phyloP scores from a whole-genome alignment of 2,329 filamentous ascomycete species.

The Pseudogymnoascus sp. region DNA sequence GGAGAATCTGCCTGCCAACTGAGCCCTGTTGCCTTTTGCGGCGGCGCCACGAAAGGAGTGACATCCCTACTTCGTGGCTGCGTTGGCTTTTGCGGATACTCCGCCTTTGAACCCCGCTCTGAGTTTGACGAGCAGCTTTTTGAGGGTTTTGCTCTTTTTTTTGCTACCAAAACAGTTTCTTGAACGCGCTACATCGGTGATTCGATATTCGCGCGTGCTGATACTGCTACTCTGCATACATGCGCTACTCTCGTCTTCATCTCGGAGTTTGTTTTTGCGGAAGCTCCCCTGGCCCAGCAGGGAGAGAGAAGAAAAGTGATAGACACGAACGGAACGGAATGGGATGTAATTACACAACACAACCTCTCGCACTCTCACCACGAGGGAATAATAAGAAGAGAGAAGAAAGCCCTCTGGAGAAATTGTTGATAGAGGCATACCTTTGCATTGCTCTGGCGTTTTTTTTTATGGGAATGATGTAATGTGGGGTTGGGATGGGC shows the following conservation, averaged over 20 bases:
- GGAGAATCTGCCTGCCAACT: slow-evolving; percentile 54
- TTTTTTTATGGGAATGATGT: not conserved
- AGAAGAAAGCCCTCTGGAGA: not conserved
- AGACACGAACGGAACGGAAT: not conserved
- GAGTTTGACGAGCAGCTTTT: not conserved
- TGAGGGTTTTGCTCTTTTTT: not conserved
- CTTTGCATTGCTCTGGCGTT: not conserved
- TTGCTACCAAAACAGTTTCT: not conserved
- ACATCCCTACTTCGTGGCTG: slow-evolving; percentile 5
- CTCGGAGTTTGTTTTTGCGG: not conserved
- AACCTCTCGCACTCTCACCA: not conserved
- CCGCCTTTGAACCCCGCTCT: not conserved
- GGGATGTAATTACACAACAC: not conserved
- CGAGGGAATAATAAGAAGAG: not conserved
- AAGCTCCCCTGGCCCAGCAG: not conserved
- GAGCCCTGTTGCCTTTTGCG: slow-evolving; percentile 7
- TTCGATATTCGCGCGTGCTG: slow-evolving; percentile 2
- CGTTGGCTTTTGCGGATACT: not conserved
- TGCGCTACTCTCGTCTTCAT: not conserved
- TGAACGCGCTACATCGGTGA: slow-evolving; percentile 1
- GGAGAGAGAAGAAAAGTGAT: not conserved
- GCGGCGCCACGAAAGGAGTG: slow-evolving; percentile 2
- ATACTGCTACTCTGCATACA: not conserved
- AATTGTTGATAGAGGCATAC: not conserved
- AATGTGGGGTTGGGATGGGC: not conserved